Base-by-base conservation (phyloP, 2,329 filamentous ascomycete species). In the Xylaria sp. region DNA sequence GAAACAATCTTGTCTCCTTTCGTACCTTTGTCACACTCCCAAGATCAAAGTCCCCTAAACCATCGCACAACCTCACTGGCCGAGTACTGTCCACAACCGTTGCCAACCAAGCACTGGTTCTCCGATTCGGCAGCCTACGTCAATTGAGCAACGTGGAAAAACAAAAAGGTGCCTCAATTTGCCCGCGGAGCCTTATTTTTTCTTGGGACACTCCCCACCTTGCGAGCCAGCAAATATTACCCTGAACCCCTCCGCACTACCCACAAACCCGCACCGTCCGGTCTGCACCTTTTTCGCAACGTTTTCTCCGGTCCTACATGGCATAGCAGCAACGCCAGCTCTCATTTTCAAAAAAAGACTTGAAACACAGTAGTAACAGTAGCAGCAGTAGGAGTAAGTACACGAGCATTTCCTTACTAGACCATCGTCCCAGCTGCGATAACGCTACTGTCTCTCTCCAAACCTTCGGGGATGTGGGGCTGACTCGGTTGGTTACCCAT, bases 381-480 rank as follows among this genome's bases (percentile, higher is more conserved):
- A 38, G 28, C 43, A 28, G 4, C 9, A 31, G 25, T 23, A 38
- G 28, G 37, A 28, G 65, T 67, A 61, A 59, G 65, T 63, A 17
- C 35, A 21, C 12, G 8, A 31, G 40, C 38, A 3, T 55, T 28
- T 25, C 25, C 31, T 38, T 42, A 50, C 45, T 45, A n/a, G 4
- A 46, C 52, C 21, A 33, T 25, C 47, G 49, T 40, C 53, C 45
- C n/a, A 28, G 57, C 60, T 64, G 57, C 57, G 37, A 58, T 55
- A n/a, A n/a, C n/a, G n/a, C 46, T 21, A 38, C 43, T 52, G 45
- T 51, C 35, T 25, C 53, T 57, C 47, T 28, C 54, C 38, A n/a
- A 45, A 40, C 42, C 57, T 55, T 64, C 64, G 56, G 57, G 65
- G 63, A 49, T 71, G 73, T 72, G 71, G 71, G 71, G 72, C 73